phyloP scores from a whole-genome alignment of 1,284 basidiomycete species.

The Exsudoporus floridanus region DNA sequence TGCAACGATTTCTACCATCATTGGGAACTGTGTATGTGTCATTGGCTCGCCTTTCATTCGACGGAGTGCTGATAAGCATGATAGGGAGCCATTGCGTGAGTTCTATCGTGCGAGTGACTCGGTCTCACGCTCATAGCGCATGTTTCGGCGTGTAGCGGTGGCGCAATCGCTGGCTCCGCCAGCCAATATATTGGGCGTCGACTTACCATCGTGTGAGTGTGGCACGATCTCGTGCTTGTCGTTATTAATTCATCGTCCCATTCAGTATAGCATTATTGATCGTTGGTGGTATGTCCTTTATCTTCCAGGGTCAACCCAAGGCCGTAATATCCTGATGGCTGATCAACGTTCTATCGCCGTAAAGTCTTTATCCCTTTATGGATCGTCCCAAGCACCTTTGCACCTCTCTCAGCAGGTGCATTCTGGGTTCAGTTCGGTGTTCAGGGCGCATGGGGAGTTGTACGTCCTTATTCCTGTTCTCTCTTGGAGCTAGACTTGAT shows the following conservation, averaged over 20 bases:
- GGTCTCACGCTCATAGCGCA: not conserved
- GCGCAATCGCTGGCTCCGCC: constrained; percentile 71
- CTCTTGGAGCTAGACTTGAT: constrained; percentile 8
- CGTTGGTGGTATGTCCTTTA: constrained; percentile 39
- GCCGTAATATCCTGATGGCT: not conserved
- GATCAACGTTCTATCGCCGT: not conserved
- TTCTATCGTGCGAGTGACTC: not conserved
- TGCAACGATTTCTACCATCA: constrained; percentile 86
- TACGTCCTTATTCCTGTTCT: constrained; percentile 35
- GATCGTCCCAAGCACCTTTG: constrained; percentile 75
- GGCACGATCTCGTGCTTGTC: not conserved
- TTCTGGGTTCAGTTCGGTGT: constrained; percentile 87
- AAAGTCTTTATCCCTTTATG: constrained; percentile 77
- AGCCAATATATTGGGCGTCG: constrained; percentile 89
- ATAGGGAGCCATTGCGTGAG: constrained; percentile 71
- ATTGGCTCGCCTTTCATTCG: not conserved
- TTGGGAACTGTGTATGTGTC: constrained; percentile 74
- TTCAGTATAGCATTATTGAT: constrained; percentile 54
- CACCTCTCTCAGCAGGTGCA: constrained; percentile 69
- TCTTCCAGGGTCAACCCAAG: constrained; percentile 5
- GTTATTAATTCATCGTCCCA: not conserved
- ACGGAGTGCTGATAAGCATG: constrained; percentile 13
- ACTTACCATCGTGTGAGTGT: constrained; percentile 72
- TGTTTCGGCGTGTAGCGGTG: constrained; percentile 52
- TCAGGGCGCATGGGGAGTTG: constrained; percentile 81